Percentiles rank a stretch among this genome's conserved stretches.
Conservation (phyloP, 768 basidiomycete species). For the Auriscalpium microsporum region DNA sequence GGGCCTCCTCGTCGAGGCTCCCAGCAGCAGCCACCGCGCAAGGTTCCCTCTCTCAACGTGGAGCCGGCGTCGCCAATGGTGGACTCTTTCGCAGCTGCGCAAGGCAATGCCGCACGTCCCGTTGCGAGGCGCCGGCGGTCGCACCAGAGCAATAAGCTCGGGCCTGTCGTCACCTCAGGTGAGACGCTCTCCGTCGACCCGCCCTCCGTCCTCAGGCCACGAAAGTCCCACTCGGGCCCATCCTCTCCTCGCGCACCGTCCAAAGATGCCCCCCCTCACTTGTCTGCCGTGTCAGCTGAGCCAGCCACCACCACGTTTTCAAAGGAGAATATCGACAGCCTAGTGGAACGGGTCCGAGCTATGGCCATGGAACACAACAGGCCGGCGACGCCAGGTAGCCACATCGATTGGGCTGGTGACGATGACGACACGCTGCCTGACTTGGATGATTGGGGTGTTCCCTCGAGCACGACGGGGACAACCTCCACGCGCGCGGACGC, state of each 20-base stretch:
- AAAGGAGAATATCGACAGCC: slow-evolving; percentile 60
- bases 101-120: slow-evolving; percentile 29
- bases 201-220: slow-evolving; percentile 15
- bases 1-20: background rate
- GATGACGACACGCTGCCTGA: slow-evolving; percentile 77
- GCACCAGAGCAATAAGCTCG: slow-evolving; percentile 27
- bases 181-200: slow-evolving; percentile 13
- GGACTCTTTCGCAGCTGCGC: slow-evolving; percentile 6
- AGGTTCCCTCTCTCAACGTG: slow-evolving; percentile 9
- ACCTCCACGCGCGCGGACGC: slow-evolving; percentile 1
- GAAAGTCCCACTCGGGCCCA: slow-evolving; percentile 7
- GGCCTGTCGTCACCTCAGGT: slow-evolving; percentile 12
- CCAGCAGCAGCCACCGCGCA: slow-evolving; percentile 1
- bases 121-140: slow-evolving; percentile 44
- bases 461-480: slow-evolving; percentile 27
- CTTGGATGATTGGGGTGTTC: slow-evolving; percentile 79
- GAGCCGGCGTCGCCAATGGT: slow-evolving; percentile 12
- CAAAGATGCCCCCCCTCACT: slow-evolving; percentile 57
- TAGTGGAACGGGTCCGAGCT: slow-evolving; percentile 69
- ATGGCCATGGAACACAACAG: slow-evolving; percentile 62
- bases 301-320: slow-evolving; percentile 36
- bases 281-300: slow-evolving; percentile 22
- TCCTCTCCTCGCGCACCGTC: slow-evolving; percentile 20
- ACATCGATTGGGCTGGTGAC: slow-evolving; percentile 86
- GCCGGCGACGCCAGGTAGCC: slow-evolving; percentile 64